Evolutionary conservation across 1,284 basidiomycete genomes (phyloP).

Genomic region (Cystobasidiaceae sp.): DNA sequence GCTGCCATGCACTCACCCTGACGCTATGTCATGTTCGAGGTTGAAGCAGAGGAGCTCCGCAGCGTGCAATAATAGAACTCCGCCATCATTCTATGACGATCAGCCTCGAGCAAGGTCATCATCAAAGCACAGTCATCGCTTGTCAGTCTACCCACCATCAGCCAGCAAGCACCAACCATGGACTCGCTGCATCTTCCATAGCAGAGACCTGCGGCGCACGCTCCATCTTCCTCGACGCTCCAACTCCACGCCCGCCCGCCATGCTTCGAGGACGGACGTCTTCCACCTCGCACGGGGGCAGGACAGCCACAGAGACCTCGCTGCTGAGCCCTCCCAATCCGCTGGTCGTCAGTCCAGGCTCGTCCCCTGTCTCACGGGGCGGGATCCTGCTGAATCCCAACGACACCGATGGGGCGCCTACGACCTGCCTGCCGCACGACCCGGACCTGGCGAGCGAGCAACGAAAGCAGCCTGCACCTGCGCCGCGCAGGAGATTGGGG

Average conservation of each 20-base stretch:
- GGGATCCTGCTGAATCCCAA: conserved; percentile 25
- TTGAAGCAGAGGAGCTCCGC: too few relatives aligned
- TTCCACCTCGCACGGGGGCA: not conserved
- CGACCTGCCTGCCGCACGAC: too few relatives aligned
- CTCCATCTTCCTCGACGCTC: not conserved
- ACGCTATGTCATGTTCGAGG: too few relatives aligned
- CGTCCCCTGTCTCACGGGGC: not conserved
- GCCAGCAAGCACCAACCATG: too few relatives aligned
- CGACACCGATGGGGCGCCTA: not conserved
- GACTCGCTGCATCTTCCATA: not conserved
- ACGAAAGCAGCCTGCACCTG: not conserved
- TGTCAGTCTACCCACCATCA: too few relatives aligned
- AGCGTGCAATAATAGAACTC: too few relatives aligned
- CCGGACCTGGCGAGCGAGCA: too few relatives aligned
- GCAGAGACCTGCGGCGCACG: not conserved
- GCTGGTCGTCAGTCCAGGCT: conserved; percentile 16
- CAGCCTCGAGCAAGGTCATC: too few relatives aligned
- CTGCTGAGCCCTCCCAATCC: conserved; percentile 24
- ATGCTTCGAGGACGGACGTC: conserved; percentile 6
- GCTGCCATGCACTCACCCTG: too few relatives aligned
- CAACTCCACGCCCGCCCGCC: not conserved
- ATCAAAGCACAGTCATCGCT: too few relatives aligned
- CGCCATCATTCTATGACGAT: too few relatives aligned
- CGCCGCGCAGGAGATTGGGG: not conserved
- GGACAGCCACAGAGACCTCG: not conserved